phyloP scores from a whole-genome alignment of 208 protist genomes.

The Crithidia acanthocephali region DNA sequence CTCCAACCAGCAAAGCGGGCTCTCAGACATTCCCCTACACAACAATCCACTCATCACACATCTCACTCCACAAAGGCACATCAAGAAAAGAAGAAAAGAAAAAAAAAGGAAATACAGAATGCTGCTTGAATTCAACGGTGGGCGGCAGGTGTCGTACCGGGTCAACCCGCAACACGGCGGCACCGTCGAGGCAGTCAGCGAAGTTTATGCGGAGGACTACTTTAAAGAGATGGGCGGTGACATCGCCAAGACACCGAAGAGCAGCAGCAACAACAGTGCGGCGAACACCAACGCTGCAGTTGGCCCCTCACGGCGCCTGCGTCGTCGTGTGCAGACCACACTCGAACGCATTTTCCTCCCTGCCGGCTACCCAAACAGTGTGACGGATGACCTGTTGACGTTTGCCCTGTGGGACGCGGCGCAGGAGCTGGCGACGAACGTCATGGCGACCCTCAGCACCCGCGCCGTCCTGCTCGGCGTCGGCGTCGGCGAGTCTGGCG shows the following conservation, averaged over 20 bases:
- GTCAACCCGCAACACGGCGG: conserved; percentile 37
- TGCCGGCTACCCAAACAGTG: conserved; percentile 60
- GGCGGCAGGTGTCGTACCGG: conserved; percentile 31
- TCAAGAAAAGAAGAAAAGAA: background rate
- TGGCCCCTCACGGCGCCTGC: background rate
- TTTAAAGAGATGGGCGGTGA: conserved; percentile 16
- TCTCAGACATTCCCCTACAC: no score
- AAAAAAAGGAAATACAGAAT: conserved; percentile 31
- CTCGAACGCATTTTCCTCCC: conserved; percentile 54
- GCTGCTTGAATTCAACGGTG: conserved; percentile 42
- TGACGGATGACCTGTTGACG: conserved; percentile 51
- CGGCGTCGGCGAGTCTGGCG: conserved; percentile 48
- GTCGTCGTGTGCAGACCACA: conserved; percentile 4
- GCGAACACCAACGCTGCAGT: background rate
- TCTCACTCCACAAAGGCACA: background rate
- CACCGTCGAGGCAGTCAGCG: conserved; percentile 16
- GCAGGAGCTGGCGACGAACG: conserved; percentile 44
- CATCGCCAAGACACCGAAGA: background rate
- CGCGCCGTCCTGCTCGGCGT: conserved; percentile 58
- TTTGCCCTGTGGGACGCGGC: conserved; percentile 39
- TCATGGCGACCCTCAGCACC: conserved; percentile 47
- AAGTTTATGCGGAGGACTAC: conserved; percentile 34
- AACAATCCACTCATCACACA: no score
- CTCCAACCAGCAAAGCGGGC: no score
- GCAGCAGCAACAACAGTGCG: background rate